phyloP scores from a whole-genome alignment of 441 rosid genomes.

The Cnidoscolus chayamansa region DNA sequence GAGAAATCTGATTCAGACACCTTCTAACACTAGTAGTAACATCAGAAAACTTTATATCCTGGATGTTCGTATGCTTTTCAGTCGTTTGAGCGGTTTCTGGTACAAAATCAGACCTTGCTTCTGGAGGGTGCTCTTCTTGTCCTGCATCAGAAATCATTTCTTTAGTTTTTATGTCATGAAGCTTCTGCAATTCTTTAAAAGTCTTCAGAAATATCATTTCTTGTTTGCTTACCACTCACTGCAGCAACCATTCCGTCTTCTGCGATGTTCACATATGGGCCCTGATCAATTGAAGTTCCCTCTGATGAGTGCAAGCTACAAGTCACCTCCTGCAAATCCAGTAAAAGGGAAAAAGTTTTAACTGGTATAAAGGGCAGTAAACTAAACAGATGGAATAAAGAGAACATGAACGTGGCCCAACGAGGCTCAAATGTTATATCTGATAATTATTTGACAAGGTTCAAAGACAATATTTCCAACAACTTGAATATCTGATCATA shows the following conservation, averaged over 20 bases:
- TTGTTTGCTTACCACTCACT: constrained; percentile 36
- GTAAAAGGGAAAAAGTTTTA: not conserved
- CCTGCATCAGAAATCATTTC: constrained; percentile 17
- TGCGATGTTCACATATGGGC: constrained; percentile 52
- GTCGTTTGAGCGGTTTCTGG: constrained; percentile 20
- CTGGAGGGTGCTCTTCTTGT: constrained; percentile 18
- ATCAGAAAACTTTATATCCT: constrained; percentile 19
- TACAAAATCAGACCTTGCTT: constrained; percentile 19
- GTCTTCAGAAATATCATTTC: constrained; percentile 22
- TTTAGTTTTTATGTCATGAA: not conserved
- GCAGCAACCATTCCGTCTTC: constrained; percentile 74
- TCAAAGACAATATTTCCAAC: not conserved
- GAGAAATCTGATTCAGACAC: constrained; percentile 40
- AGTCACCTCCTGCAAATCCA: constrained; percentile 35
- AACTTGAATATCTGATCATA: not conserved
- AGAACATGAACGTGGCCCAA: not conserved
- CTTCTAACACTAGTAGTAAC: constrained; percentile 28
- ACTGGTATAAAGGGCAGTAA: not conserved
- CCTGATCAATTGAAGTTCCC: constrained; percentile 59
- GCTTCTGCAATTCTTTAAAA: constrained; percentile 2
- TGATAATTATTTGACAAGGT: not conserved
- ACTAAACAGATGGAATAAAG: not conserved
- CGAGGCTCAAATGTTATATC: not conserved
- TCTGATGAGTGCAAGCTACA: constrained; percentile 21
- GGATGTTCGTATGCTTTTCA: constrained; percentile 12